Percentiles rank a stretch among this genome's conserved stretches.
Conservation (phyloP, 179 eudicot species). For the Actinidia arguta region DNA sequence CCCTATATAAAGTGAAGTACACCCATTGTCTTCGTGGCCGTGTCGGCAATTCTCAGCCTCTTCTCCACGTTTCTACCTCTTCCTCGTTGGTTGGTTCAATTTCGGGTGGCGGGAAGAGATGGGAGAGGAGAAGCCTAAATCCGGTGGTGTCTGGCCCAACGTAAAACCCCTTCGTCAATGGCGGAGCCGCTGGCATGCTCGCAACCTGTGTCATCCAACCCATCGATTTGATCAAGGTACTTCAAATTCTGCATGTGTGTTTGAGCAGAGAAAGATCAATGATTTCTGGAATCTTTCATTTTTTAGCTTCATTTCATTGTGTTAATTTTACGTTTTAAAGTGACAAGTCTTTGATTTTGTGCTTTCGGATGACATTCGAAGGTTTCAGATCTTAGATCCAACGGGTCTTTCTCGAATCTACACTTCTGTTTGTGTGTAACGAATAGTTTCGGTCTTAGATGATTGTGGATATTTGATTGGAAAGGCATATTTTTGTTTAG, state of each 20-base stretch:
- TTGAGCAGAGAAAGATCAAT: not conserved
- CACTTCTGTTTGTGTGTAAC: too few relatives aligned
- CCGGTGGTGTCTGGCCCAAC: slow-evolving; percentile 62
- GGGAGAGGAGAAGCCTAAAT: slow-evolving; percentile 54
- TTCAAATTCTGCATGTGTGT: not conserved
- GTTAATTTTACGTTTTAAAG: not conserved
- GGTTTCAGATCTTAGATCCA: too few relatives aligned
- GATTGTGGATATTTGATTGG: too few relatives aligned
- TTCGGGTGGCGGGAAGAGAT: slow-evolving; percentile 13
- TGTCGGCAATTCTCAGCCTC: not conserved
- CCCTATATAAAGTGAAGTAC: too few relatives aligned
- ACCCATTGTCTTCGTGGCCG: not conserved
- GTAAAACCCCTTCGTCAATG: slow-evolving; percentile 82
- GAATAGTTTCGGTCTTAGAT: too few relatives aligned
- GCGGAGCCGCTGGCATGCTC: slow-evolving; percentile 94
- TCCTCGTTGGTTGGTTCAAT: not conserved
- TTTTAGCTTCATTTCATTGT: not conserved
- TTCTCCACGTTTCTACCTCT: not conserved
- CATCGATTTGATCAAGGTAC: slow-evolving; percentile 90
- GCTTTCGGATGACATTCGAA: too few relatives aligned
- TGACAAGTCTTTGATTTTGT: not conserved
- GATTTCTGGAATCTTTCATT: not conserved
- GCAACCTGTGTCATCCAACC: slow-evolving; percentile 94
- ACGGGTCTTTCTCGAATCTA: too few relatives aligned
- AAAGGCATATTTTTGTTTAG: too few relatives aligned